Percentiles rank a stretch among this genome's conserved stretches.
phyloP scores from a whole-genome alignment of 306 rosid genomes.

The Trichosanthes truncata region DNA sequence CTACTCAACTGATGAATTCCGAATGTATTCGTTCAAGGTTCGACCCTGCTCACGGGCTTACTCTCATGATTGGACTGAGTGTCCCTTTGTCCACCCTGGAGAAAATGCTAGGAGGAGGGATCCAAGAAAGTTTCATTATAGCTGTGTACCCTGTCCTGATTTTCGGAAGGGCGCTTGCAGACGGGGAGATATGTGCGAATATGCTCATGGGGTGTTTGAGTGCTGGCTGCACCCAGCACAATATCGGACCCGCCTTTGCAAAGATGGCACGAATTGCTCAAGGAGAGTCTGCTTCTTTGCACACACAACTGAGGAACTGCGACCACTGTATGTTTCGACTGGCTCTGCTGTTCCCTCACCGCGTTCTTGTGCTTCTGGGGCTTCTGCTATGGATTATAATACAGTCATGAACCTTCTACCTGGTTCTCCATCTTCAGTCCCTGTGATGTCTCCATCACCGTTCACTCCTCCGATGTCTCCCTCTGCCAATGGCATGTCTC shows the following conservation, averaged over 20 bases:
- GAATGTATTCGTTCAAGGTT: constrained; percentile 96
- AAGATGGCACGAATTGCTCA: constrained; percentile 71
- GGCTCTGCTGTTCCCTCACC: constrained; percentile 96
- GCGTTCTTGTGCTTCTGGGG: constrained; percentile 60
- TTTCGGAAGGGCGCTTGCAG: constrained; percentile 93
- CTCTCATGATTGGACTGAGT: constrained; percentile 97
- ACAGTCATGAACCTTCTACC: constrained; percentile 87
- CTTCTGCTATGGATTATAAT: constrained; percentile 74
- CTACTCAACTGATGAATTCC: constrained; percentile 83
- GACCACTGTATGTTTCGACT: constrained; percentile 81
- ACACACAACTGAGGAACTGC: constrained; percentile 75
- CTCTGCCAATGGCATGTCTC: constrained; percentile 72
- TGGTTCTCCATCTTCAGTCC: constrained; percentile 76
- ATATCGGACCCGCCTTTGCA: constrained; percentile 84
- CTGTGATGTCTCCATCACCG: constrained; percentile 77
- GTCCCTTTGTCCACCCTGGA: constrained; percentile 96
- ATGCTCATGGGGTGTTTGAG: constrained; percentile 94
- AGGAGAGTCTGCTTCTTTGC: constrained; percentile 95
- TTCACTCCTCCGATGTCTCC: constrained; percentile 94
- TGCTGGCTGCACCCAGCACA: constrained; percentile 98
- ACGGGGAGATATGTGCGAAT: constrained; percentile 93
- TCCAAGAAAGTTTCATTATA: constrained; percentile 86
- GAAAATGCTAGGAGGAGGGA: constrained; percentile 98
- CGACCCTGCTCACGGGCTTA: constrained; percentile 90
- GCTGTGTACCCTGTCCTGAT: constrained; percentile 95